Conservation (phyloP, 2,329 filamentous ascomycete species). For the Pseudocercospora ulei region DNA sequence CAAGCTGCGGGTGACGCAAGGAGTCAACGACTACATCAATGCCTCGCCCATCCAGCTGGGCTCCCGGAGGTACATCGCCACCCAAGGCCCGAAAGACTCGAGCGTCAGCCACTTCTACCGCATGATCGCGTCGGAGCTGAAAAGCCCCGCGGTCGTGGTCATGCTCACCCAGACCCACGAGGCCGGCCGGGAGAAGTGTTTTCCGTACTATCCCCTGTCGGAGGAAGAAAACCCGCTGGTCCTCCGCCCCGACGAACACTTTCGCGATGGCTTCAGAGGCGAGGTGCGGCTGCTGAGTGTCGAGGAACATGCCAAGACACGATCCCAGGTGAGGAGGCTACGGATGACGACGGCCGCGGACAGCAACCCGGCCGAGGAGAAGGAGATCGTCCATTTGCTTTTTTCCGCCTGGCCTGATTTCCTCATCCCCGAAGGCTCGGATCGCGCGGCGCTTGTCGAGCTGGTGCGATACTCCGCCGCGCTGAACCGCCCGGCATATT, state of each 20-base stretch:
- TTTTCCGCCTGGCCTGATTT: constrained; percentile 89
- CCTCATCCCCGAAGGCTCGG: constrained; percentile 61
- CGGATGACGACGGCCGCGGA: constrained; percentile 40
- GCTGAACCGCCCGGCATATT: constrained; percentile 39
- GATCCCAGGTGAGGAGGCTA: constrained; percentile 65
- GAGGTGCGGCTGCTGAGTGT: constrained; percentile 53
- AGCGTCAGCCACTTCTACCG: constrained; percentile 82
- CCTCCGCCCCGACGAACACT: constrained; percentile 24
- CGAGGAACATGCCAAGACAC: constrained; percentile 48
- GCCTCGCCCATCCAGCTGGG: constrained; percentile 41
- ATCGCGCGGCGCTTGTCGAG: constrained; percentile 58
- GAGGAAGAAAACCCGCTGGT: constrained; percentile 26
- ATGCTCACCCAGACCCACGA: constrained; percentile 92
- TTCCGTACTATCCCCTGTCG: constrained; percentile 59
- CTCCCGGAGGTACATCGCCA: constrained; percentile 67
- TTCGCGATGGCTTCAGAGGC: constrained; percentile 50
- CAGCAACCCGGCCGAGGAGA: constrained; percentile 40
- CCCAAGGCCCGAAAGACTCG: constrained; percentile 68
- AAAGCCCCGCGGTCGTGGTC: constrained; percentile 60
- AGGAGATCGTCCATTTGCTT: constrained; percentile 69
- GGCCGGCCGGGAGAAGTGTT: constrained; percentile 69
- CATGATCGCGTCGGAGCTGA: constrained; percentile 65
- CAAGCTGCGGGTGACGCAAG: constrained; percentile 65
- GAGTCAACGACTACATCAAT: constrained; percentile 47
- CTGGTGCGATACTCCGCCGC: constrained; percentile 58